Evolutionary conservation across 2,329 filamentous ascomycete genomes (phyloP).

Genomic region (Akanthomyces dipterigenus): DNA sequence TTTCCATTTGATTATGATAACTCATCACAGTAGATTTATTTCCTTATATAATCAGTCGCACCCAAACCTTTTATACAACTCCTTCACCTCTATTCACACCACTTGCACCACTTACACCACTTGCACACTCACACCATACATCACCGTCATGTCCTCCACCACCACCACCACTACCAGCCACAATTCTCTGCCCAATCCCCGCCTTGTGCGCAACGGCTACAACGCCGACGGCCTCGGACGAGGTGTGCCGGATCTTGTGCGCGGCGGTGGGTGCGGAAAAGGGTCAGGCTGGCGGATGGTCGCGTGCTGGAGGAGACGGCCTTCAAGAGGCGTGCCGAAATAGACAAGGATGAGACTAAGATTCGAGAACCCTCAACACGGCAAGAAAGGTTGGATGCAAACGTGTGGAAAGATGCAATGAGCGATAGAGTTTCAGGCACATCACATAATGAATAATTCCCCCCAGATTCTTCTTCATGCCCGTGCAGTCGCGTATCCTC

Average conservation of each 20-base stretch:
- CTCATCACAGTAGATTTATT: not conserved
- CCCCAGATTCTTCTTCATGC: constrained; percentile 31
- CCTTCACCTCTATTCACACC: not conserved
- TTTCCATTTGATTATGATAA: not conserved
- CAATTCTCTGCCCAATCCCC: constrained; percentile 16
- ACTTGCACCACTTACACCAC: not conserved
- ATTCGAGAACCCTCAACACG: too few relatives aligned
- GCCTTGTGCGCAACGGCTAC: constrained; percentile 26
- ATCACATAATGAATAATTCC: constrained; percentile 19
- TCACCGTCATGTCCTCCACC: not conserved
- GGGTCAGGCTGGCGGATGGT: constrained; percentile 30
- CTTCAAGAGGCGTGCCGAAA: constrained; percentile 13
- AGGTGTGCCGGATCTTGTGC: constrained; percentile 31
- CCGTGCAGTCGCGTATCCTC: constrained; percentile 32
- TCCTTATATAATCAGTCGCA: not conserved
- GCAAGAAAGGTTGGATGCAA: too few relatives aligned
- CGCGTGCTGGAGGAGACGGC: constrained; percentile 28
- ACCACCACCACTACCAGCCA: not conserved
- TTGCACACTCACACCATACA: not conserved
- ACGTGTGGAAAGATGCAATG: not conserved
- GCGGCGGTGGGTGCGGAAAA: constrained; percentile 35
- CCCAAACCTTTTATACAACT: not conserved
- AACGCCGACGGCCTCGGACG: constrained; percentile 20
- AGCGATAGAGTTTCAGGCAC: not conserved
- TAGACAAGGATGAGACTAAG: not conserved